Evolutionary conservation across 169 alveolate species (phyloP), one percentile per base, ranked within the genome.

Genomic region (Cryptosporidium parvum): DNA sequence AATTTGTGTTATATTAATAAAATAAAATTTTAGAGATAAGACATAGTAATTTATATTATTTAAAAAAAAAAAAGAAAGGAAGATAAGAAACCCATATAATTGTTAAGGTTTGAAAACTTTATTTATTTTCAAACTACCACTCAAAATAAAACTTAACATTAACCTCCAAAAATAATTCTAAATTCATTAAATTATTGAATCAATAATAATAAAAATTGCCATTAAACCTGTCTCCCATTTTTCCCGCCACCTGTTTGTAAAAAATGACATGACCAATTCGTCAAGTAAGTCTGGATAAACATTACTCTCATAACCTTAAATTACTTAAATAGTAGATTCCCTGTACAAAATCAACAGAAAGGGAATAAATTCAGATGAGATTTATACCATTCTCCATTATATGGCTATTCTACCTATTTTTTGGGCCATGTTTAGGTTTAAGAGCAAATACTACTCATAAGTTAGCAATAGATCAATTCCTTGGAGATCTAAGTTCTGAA

Each of bases 391-490:
- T 56, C 67, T n/a, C 23, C 23, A 16, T n/a, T 56, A 16, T 56
- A n/a, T 16, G 67, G 67, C 3, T 56, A 6, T 56, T 56, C 26
- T 56, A 56, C 37, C 67, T 56, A 56, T 23, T 9, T 21, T 56
- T 56, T 26, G n/a, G 35, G 37, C 37, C 29, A 56, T 56, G 18
- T 23, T 56, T 56, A 3, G 16, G 67, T 21, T 56, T 56, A 56
- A 56, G n/a, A n/a, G 23, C 8, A n/a, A n/a, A 10, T 26, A 9
- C 21, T 16, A 2, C 67, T 10, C 67, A 56, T 23, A 56, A 56
- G 39, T 37, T 65, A 8, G 72, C 31, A n/a, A 65, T 65, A 31
- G 72, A 65, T 65, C n/a, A 35, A 37, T 65, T 65, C 51, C 9
- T 65, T 2, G 51, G 31, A 33, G 6, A 14, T n/a, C 18, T 7